phyloP scores from a whole-genome alignment of 768 basidiomycete species.

The Amyloporia xantha region DNA sequence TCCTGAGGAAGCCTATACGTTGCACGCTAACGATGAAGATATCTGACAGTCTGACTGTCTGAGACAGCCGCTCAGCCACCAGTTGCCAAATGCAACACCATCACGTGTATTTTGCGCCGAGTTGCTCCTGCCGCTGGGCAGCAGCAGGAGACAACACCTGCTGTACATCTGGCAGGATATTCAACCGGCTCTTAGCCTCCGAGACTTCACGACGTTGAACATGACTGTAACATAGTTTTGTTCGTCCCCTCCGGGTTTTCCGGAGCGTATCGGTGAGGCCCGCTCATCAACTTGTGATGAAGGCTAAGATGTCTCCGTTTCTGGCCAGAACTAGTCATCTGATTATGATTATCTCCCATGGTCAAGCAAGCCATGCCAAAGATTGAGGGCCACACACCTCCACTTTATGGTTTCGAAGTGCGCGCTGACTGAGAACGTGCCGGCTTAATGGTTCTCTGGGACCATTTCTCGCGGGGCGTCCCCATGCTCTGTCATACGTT shows the following conservation, averaged over 20 bases:
- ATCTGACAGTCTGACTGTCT: too few species aligned
- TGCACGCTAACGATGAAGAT: neutral
- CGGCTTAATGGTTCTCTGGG: constrained; percentile 1
- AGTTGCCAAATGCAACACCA: neutral
- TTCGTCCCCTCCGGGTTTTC: neutral
- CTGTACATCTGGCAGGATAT: too few species aligned
- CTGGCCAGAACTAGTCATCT: neutral
- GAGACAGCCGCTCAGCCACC: constrained; percentile 3
- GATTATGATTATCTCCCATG: neutral
- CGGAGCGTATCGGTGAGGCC: constrained; percentile 1
- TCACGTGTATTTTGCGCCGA: constrained; percentile 2
- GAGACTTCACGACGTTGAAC: too few species aligned
- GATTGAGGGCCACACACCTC: neutral
- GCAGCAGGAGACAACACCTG: too few species aligned
- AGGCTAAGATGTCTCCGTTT: neutral
- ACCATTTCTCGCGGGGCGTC: neutral
- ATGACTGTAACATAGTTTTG: too few species aligned
- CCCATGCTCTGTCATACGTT: constrained; percentile 1
- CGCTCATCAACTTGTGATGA: neutral
- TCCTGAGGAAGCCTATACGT: neutral
- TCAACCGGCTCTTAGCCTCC: too few species aligned
- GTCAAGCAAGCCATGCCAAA: neutral
- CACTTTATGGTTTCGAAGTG: neutral
- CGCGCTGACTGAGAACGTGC: neutral
- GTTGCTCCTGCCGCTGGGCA: neutral